These are phyloP conservation scores for Vitis vinifera DNA, from an alignment of 164 flowering plant species.

Conservation along the genomic window ASM3070453v1 NC_081813.1:13690001-13690500, in stretches of 20 bases:
- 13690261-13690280: too few relatives aligned
- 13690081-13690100: slow-evolving; percentile 67
- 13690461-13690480: too few relatives aligned
- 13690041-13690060: slow-evolving; percentile 85
- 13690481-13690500: too few relatives aligned
- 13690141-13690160: slow-evolving; percentile 85
- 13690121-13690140: slow-evolving; percentile 38
- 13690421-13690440: slow-evolving; percentile 45
- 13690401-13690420: slow-evolving; percentile 84
- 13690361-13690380: slow-evolving; percentile 80
- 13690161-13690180: slow-evolving; percentile 36
- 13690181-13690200: neutral
- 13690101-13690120: slow-evolving; percentile 49
- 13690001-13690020: slow-evolving; percentile 31
- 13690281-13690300: slow-evolving; percentile 57
- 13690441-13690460: too few relatives aligned
- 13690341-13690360: slow-evolving; percentile 71
- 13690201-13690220: too few relatives aligned
- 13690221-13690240: too few relatives aligned
- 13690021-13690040: slow-evolving; percentile 81
- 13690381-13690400: slow-evolving; percentile 73
- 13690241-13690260: too few relatives aligned
- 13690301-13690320: slow-evolving; percentile 78
- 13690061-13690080: slow-evolving; percentile 79
- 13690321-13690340: slow-evolving; percentile 63